Percentiles rank a stretch among this genome's conserved stretches.
Conservation (phyloP, 495 filamentous ascomycete species). For the Podospora bellae-mahoneyi region DNA sequence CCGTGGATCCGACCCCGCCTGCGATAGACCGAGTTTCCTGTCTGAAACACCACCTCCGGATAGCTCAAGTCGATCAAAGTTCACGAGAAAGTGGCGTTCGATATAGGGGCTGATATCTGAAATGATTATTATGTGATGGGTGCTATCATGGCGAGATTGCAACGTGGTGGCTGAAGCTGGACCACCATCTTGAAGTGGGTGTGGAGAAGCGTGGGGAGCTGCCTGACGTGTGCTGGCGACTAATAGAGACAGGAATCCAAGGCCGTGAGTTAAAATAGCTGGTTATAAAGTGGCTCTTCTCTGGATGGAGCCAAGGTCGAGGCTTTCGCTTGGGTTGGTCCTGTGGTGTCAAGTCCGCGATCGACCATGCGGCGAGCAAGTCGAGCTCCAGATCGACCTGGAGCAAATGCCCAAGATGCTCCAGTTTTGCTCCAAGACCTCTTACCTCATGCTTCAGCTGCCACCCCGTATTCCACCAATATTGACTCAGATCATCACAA, state of each 20-base stretch:
- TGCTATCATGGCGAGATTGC: neutral
- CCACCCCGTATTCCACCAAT: too few species aligned
- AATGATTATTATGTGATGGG: neutral
- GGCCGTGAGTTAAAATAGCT: too few species aligned
- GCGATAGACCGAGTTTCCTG: neutral
- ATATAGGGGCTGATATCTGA: neutral
- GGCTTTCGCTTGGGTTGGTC: neutral
- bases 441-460: neutral
- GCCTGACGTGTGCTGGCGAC: too few species aligned
- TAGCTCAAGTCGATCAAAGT: neutral
- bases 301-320: too few species aligned
- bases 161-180: neutral
- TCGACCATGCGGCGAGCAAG: neutral
- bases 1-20: neutral
- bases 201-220: neutral
- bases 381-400: neutral
- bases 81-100: neutral
- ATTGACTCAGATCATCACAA: neutral
- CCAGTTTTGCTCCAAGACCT: neutral
- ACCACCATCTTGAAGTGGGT: neutral
- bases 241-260: too few species aligned
- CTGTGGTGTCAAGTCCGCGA: neutral
- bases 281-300: too few species aligned
- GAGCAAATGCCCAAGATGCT: neutral
- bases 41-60: neutral